These are phyloP conservation scores for Panicum virgatum DNA, from an alignment of 202 grass and related monocot species.

Conservation along the genomic window DNA sequence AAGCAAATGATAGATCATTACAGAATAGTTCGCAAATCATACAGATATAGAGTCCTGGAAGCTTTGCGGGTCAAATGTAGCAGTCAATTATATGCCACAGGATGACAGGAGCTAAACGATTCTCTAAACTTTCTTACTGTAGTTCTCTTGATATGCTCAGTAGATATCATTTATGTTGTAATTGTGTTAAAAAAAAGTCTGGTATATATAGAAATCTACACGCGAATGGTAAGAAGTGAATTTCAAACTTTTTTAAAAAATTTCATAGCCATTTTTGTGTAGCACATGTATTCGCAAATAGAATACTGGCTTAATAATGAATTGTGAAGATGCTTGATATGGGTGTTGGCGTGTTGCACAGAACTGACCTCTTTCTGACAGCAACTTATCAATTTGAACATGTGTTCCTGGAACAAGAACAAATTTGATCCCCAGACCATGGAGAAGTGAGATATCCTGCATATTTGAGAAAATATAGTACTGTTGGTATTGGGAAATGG, in stretches of 20 bases:
- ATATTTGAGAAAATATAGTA: conserved; percentile 30
- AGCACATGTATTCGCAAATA: neutral
- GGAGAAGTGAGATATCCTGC: conserved; percentile 92
- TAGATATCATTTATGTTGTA: neutral
- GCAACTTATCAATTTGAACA: conserved; percentile 79
- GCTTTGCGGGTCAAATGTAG: neutral
- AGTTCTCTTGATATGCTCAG: neutral
- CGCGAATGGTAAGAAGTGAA: conserved; percentile 7
- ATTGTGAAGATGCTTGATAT: neutral
- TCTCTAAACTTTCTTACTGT: neutral
- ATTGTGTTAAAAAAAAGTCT: neutral
- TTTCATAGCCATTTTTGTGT: neutral
- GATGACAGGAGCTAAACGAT: neutral
- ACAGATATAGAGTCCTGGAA: neutral
- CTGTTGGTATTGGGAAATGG: neutral
- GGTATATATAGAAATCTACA: neutral
- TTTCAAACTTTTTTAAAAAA: neutral
- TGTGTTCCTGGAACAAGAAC: conserved; percentile 88
- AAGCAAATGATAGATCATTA: conserved; percentile 1
- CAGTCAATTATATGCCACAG: neutral
- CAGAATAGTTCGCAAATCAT: conserved; percentile 7
- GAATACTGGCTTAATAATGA: neutral
- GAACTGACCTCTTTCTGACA: conserved; percentile 77
- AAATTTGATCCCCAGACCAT: conserved; percentile 94
- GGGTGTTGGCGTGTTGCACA: neutral